Base-by-base conservation (phyloP, 139 green algal genomes). In the Edaphochlamys debaryana region DNA sequence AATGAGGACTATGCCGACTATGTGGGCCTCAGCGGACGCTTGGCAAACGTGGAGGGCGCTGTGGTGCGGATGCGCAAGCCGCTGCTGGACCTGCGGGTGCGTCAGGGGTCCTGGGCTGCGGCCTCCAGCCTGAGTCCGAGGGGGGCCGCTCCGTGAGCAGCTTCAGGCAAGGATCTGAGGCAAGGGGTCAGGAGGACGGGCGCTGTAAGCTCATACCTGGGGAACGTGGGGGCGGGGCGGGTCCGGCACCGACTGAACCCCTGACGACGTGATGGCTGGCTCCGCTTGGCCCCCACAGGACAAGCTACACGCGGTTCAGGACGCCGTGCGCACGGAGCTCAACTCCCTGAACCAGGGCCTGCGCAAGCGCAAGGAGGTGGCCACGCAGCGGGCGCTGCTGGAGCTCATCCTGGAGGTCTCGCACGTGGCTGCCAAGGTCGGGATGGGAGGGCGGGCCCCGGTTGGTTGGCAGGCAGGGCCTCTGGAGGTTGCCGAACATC, bases 1-100 rank as follows among this genome's bases (percentile, higher is more conserved):
- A 99, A 99, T 71, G 91, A 95, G 50, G 96, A 99, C 89, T 99
- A 98, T 80, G 83, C 90, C 32, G 96, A 98, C 69, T 99, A 98
- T 85, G 94, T 99, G 27, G 91, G 89, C 74, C 92, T 99, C 17
- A 95, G 87, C 81, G 93, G 91, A 22, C 93, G 95, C 67, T 90
- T 99, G 52, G 88, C 92, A 25, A 93, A 96, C 72, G 89, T 99
- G 20, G 95, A 98, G 52, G 94, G 86, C 38, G 92, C 94, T 2
- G 94, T 98, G n/a, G 54, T 93, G 66, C 92, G 93, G 79, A 98
- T 99, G 92, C 87, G 93, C 48, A 81, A 87, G 77, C 95, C 96
- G 0, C 83, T 99, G 62, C 66, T 92, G 30, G 93, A 96, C 4
- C 83, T 97, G 17, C 87, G 92, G 91, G 91, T 91, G 62, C 25